Conservation (phyloP, 129 eudicot genomes). For the Heracleum sosnowskyi region DNA sequence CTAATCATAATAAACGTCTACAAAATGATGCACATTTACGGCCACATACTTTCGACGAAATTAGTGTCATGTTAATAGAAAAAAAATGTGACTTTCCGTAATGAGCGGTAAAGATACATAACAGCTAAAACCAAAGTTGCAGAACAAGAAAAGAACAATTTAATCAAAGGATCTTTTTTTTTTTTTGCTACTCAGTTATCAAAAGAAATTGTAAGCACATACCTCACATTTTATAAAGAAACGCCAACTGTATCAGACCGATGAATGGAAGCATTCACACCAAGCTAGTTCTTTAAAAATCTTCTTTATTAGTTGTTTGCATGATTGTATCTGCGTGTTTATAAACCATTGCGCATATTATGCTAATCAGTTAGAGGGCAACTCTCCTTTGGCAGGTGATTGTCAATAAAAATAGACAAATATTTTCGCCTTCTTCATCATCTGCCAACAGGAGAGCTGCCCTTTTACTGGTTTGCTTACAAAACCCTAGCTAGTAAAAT, state of each 20-base stretch:
- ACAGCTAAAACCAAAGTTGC: background rate
- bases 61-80: background rate
- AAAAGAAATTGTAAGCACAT: background rate
- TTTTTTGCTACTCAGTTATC: too few species aligned
- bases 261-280: background rate
- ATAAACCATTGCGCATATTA: background rate
- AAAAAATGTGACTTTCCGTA: background rate
- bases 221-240: background rate
- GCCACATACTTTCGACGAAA: too few species aligned
- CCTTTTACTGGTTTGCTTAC: constrained; percentile 4
- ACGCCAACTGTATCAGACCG: background rate
- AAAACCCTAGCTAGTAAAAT: background rate
- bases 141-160: background rate
- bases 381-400: constrained; percentile 10
- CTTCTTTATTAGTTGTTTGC: background rate
- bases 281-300: background rate
- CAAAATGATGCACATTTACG: too few species aligned
- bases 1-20: too few species aligned
- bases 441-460: constrained; percentile 11
- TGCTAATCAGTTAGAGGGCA: constrained; percentile 7
- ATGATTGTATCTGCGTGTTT: background rate
- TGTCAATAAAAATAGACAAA: background rate
- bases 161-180: too few species aligned
- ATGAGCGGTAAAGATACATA: background rate
- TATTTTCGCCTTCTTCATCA: background rate